Evolutionary conservation across 306 rosid species (phyloP), one percentile per base, ranked within the genome.

Genomic region (Neltuma alba): DNA sequence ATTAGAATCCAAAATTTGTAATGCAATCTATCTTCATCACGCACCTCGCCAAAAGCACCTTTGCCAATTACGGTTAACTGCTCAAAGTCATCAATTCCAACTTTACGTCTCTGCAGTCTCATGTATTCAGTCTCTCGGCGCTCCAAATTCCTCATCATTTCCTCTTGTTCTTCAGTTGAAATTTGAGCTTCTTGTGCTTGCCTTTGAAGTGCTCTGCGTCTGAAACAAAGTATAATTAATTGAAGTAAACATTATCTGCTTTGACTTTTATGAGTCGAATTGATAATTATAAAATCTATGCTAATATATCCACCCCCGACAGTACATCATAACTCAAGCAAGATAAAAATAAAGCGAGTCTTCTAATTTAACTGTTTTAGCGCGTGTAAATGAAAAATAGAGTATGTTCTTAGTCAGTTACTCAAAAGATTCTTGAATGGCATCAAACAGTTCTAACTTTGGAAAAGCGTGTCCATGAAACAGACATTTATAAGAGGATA

Each of bases 1-100:
- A 68, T 25, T 68, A 41, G 31, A 69, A 86, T 47, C 37, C 20
- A 44, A 50, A 23, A 52, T 41, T n/a, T 72, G 31, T 11, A 45
- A 80, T 52, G 64, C 79, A 20, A 16, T 50, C 63, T 45, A 21
- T 50, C 63, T 58, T 21, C 33, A 68, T 28, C n/a, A 74, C 28
- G 4, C 89, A 96, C 98, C 98, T 96, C 98, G 44, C 94, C 96
- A 82, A 96, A 96, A 85, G 99, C 99, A 67, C 99, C 99, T 91
- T 89, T 96, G 62, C 99, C 99, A 52, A 96, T 93, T 27, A 91
- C 91, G 7, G 93, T 89, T 76, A 96, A 85, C 76, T 93, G 99
- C 85, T 96, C 99, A 37, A 96, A 96, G 83, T 96, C 99, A 79
- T 96, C 98, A 5, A 96, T 96, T 77, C 99, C 99, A 45, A 90